phyloP scores from a whole-genome alignment of 495 filamentous ascomycete genomes.

The Daldinia caldariorum region DNA sequence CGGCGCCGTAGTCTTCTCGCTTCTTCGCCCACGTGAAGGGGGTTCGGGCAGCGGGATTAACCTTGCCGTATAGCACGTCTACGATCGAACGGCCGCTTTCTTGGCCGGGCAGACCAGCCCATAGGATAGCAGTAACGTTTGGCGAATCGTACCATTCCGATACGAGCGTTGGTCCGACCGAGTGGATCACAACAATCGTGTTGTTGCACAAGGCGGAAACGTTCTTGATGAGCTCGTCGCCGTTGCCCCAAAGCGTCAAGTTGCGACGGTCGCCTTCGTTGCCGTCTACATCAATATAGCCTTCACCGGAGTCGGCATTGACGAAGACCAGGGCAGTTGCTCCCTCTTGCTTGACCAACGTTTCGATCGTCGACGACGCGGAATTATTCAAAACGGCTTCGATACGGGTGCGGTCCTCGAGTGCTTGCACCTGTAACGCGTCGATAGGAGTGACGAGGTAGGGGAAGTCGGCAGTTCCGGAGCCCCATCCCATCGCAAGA shows the following conservation, averaged over 20 bases:
- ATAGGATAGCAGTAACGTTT: slow-evolving; percentile 95
- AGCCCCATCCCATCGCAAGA: slow-evolving; percentile 94
- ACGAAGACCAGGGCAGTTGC: slow-evolving; percentile 85
- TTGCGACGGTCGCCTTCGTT: slow-evolving; percentile 94
- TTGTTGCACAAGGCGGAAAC: slow-evolving; percentile 84
- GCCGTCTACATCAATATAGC: slow-evolving; percentile 81
- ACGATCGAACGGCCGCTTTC: slow-evolving; percentile 90
- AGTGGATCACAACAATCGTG: slow-evolving; percentile 93
- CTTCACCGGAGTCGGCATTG: slow-evolving; percentile 88
- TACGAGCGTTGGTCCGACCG: slow-evolving; percentile 80
- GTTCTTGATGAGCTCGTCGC: slow-evolving; percentile 79
- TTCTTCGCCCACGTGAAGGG: slow-evolving; percentile 89
- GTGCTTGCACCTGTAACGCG: slow-evolving; percentile 80
- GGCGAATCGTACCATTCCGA: slow-evolving; percentile 80
- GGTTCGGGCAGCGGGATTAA: slow-evolving; percentile 85
- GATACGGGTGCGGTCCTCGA: slow-evolving; percentile 68
- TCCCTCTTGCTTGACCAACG: slow-evolving; percentile 71
- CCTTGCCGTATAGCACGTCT: slow-evolving; percentile 88
- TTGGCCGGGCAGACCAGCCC: slow-evolving; percentile 92
- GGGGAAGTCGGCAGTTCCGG: slow-evolving; percentile 87
- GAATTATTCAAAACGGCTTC: slow-evolving; percentile 82
- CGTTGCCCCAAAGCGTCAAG: slow-evolving; percentile 86
- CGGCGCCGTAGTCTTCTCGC: slow-evolving; percentile 76
- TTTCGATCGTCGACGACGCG: slow-evolving; percentile 63
- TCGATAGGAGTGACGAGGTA: slow-evolving; percentile 89